Evolutionary conservation across 768 basidiomycete genomes (phyloP), one percentile per base, ranked within the genome.

Genomic region (Solioccasus polychromus): DNA sequence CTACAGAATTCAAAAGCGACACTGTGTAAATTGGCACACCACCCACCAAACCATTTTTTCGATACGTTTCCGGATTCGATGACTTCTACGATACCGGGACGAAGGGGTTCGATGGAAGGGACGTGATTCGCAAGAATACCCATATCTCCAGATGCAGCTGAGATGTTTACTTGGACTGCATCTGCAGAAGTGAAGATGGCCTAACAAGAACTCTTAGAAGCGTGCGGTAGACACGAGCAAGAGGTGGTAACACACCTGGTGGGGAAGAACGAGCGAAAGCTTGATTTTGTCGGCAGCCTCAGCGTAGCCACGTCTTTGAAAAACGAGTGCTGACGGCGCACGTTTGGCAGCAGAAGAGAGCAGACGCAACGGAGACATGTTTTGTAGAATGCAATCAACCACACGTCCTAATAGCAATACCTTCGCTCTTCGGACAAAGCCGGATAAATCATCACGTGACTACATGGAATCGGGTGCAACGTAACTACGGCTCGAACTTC

Each of bases 101-200:
- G 88, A 44, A 99, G 77, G 38, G 95, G 78, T 69, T 99, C 96
- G 47, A 98, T 88, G n/a, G 92, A 88, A 24, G 96, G 87, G 44
- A 97, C 93, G 71, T 99, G 96, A 78, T 95, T 96, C 58, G 95
- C 92, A 50, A 99, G 84, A 59, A 99, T 90, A 76, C 96, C 96
- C 93, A 98, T 97, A 71, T 97, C 94, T 61, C 96, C 96, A 3
- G 91, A 85, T 44, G 85, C 90, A 31, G 93, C 96, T 28, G 93
- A 74, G 58, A 97, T 73, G 73, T 97, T 97, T 57, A 99, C 95
- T 70, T 98, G 95, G 18, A 89, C 82, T 47, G 97, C 95, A 68
- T 94, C 94, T 58, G 82, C 68, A 19, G 93, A 92, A 49, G 79
- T 82, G 80, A 83, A 97, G 68, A 99, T 83, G 44, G 93, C 75